A percentile compares a stretch with the other conserved stretches of the same genome.
Evolutionary conservation across 805 yeast species (phyloP).

Genomic region (Brettanomyces nanus): DNA sequence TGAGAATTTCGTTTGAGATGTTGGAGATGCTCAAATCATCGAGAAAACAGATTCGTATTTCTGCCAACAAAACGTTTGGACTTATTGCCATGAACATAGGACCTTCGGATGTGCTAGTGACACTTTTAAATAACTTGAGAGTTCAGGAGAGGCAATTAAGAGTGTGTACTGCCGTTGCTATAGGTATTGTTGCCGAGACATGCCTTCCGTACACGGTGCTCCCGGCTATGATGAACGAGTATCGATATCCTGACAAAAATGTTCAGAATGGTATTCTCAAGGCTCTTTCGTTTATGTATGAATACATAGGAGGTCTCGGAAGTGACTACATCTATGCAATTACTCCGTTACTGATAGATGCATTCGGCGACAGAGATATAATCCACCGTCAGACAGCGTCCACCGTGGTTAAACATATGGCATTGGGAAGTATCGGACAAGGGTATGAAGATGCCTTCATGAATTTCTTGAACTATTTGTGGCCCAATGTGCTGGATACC

Average conservation of each 20-base stretch:
- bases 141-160: conserved; percentile 95
- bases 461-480: conserved; percentile 69
- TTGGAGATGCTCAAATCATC: conserved; percentile 82
- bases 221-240: conserved; percentile 94
- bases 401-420: conserved; percentile 72
- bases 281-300: conserved; percentile 85
- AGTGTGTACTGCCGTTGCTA: conserved; percentile 96
- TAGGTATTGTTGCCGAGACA: conserved; percentile 90
- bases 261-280: conserved; percentile 95
- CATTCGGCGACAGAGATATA: conserved; percentile 79
- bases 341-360: conserved; percentile 77
- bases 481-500: conserved; percentile 89
- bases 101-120: conserved; percentile 86
- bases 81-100: conserved; percentile 87
- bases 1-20: conserved; percentile 87
- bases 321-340: conserved; percentile 76
- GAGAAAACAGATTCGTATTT: conserved; percentile 64
- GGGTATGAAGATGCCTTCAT: conserved; percentile 78
- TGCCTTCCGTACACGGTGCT: conserved; percentile 90
- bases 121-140: conserved; percentile 72
- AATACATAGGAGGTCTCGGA: conserved; percentile 76
- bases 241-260: conserved; percentile 81
- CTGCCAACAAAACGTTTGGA: conserved; percentile 90
- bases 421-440: conserved; percentile 66
- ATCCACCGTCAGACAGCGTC: conserved; percentile 97